Evolutionary conservation across 2,329 filamentous ascomycete species (phyloP).

Genomic region (Clarireedia monteithiana): DNA sequence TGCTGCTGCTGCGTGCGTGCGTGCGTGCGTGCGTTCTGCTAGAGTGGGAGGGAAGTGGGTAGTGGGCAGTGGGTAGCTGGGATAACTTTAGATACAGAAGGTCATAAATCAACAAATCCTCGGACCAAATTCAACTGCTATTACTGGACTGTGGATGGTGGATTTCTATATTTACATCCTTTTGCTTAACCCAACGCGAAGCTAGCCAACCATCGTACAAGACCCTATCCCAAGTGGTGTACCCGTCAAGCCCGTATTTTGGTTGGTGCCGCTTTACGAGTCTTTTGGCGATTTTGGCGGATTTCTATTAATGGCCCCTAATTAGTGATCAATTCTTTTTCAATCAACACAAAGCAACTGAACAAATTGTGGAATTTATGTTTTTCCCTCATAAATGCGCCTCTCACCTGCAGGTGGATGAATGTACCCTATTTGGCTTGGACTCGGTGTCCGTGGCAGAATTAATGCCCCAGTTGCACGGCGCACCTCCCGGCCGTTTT

Average conservation of each 20-base stretch:
- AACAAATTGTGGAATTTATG: conserved; percentile 6
- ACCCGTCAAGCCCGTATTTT: conserved; percentile 17
- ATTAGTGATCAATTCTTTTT: conserved; percentile 18
- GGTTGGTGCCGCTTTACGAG: conserved; percentile 17
- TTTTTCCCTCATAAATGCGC: conserved; percentile 5
- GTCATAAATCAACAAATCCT: too few species aligned
- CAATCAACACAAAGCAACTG: conserved; percentile 4
- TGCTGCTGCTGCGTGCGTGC: too few species aligned
- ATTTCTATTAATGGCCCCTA: conserved; percentile 23
- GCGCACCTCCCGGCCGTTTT: conserved; percentile 10
- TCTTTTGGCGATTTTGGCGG: conserved; percentile 1
- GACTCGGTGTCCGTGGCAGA: conserved; percentile 7
- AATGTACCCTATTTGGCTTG: conserved; percentile 6
- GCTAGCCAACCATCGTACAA: background rate
- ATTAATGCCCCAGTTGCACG: conserved; percentile 9
- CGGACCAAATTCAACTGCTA: too few species aligned
- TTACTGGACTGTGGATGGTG: background rate
- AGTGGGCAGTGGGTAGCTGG: too few species aligned
- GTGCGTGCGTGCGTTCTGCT: too few species aligned
- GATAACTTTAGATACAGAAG: too few species aligned
- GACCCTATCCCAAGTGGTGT: too few species aligned
- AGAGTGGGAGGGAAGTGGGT: too few species aligned
- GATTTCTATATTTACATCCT: background rate
- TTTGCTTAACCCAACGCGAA: conserved; percentile 14
- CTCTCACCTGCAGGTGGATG: conserved; percentile 6